Evolutionary conservation across 352 stramenopile genomes (phyloP), one percentile per base, ranked within the genome.

Genomic region (Phytopythium delawarense): DNA sequence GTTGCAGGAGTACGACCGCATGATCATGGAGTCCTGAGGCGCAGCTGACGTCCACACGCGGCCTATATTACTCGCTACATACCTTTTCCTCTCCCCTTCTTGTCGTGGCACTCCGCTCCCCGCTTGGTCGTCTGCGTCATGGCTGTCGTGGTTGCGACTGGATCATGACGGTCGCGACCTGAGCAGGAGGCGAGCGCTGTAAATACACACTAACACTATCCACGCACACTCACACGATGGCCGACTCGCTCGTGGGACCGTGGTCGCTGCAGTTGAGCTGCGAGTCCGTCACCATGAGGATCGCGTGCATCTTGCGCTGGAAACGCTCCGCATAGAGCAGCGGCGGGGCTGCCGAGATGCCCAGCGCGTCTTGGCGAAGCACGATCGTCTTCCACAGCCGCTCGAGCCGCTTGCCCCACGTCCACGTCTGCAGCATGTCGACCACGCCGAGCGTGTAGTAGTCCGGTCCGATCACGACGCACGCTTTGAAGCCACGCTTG

Each of bases 381-480:
- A 96, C 61, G 55, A 85, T 68, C 28, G 87, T 89, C 68, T 97
- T 97, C 79, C 87, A 95, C 42, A 92, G 62, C 48, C 86, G 77
- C 63, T 97, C 89, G 20, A 94, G 53, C 0, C 81, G 78, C 64
- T 97, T 97, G 13, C 71, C 44, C 71, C 76, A 91, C 39, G 88
- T 96, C 87, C 86, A 97, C 28, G 84, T 92, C 66, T 97, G 89
- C 30, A 97, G 70, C 65, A 97, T 96, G 63, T 97, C 89, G n/a
- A 97, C 87, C 28, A 97, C 70, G 39, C 89, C 89, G 39, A 97
- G 68, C 32, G 89, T 96, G 63, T 96, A 97, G 54, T 88, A 91
- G 58, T 95, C 85, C 0, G 89, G 88, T 0, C 86, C 88, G 51
- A 94, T 72, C 0, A 97, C 85, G 37, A 84, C 81, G 35, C 65